A percentile compares a stretch with the other conserved stretches of the same genome.
These are phyloP conservation scores for Astragalus glycyphyllos DNA, from an alignment of 306 rosid genomes.

Conservation along the genomic window DNA sequence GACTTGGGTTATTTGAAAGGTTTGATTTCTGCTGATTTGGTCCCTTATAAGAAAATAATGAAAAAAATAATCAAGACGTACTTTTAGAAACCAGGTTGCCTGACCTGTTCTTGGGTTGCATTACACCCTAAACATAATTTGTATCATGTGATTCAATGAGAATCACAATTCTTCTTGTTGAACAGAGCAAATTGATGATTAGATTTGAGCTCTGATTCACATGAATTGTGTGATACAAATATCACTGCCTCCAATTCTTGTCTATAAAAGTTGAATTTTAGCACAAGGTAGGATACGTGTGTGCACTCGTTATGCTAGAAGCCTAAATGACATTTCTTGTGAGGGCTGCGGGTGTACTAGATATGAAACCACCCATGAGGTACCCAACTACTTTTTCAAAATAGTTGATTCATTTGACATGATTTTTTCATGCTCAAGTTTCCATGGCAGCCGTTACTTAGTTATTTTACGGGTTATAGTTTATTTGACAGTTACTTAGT, in stretches of 20 bases:
- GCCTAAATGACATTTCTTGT: background rate
- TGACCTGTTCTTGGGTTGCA: too few species aligned
- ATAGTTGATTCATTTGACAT: background rate
- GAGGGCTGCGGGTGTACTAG: background rate
- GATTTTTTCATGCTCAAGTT: constrained; percentile 10
- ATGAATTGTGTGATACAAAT: too few species aligned
- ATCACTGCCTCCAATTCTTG: background rate
- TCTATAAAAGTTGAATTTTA: background rate
- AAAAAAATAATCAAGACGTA: too few species aligned
- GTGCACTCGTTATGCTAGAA: background rate
- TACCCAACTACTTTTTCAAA: background rate
- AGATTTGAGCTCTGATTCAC: too few species aligned
- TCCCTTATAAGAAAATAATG: too few species aligned
- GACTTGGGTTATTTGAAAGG: too few species aligned
- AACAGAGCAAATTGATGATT: too few species aligned
- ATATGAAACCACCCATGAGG: constrained; percentile 9
- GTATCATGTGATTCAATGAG: too few species aligned
- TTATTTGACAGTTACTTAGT: constrained; percentile 4
- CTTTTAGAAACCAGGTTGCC: too few species aligned
- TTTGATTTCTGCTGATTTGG: too few species aligned
- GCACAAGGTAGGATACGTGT: background rate
- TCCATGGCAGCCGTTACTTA: constrained; percentile 3
- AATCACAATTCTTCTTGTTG: too few species aligned
- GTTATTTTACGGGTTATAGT: constrained; percentile 6
- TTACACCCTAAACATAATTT: too few species aligned